Percentiles rank a stretch among this genome's conserved stretches.
These are phyloP conservation scores for Omphalotus guepiniiformis DNA, from an alignment of 768 basidiomycete genomes.

Conservation along the genomic window DNA sequence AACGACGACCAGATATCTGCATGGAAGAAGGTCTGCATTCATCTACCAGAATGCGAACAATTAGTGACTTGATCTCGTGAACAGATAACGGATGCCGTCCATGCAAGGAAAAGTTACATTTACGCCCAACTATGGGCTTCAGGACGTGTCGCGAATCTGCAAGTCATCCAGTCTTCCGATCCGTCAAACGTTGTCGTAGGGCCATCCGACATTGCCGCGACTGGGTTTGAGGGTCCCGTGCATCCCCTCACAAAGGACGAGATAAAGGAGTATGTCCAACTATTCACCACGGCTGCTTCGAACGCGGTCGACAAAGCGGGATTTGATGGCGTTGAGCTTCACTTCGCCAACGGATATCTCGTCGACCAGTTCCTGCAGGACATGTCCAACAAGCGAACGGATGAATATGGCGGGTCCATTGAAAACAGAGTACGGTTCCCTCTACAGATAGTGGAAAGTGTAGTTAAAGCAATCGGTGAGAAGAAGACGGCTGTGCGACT, in stretches of 20 bases:
- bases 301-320: constrained; percentile 42
- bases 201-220: constrained; percentile 20
- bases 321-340: constrained; percentile 46
- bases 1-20: constrained; percentile 37
- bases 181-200: constrained; percentile 20
- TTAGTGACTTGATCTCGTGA: not conserved
- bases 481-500: constrained; percentile 40
- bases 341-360: constrained; percentile 30
- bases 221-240: constrained; percentile 16
- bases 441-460: constrained; percentile 42
- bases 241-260: constrained; percentile 35
- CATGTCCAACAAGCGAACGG: constrained; percentile 43
- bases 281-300: constrained; percentile 41
- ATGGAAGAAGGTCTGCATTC: constrained; percentile 36
- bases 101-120: constrained; percentile 37
- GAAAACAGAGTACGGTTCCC: constrained; percentile 48
- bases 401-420: constrained; percentile 52
- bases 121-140: constrained; percentile 47
- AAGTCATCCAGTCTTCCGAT: constrained; percentile 17
- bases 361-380: constrained; percentile 46
- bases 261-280: constrained; percentile 33
- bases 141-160: constrained; percentile 30
- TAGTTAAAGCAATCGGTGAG: constrained; percentile 38
- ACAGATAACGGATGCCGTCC: constrained; percentile 39
- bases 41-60: not conserved